A percentile compares a stretch with the other conserved stretches of the same genome.
These are phyloP conservation scores for Maudiozyma humilis DNA, from an alignment of 1,139 yeast species.

Conservation along the genomic window DNA sequence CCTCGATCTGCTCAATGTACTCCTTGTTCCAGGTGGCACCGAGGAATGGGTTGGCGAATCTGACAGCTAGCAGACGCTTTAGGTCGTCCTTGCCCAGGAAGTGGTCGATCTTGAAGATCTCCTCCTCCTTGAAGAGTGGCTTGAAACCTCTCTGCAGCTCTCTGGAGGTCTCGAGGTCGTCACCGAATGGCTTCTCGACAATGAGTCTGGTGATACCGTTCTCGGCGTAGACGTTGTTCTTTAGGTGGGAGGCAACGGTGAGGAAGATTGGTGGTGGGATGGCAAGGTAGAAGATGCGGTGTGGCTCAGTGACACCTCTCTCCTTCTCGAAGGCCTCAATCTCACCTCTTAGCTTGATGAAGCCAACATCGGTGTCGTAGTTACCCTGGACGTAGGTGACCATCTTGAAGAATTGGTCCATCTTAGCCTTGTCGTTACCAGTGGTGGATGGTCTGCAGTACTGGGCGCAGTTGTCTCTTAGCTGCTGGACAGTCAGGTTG, in stretches of 20 bases:
- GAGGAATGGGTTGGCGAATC: constrained; percentile 84
- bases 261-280: constrained; percentile 91
- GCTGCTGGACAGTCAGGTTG: constrained; percentile 55
- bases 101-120: constrained; percentile 91
- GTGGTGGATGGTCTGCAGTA: constrained; percentile 54
- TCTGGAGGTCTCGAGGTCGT: constrained; percentile 70
- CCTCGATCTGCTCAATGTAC: constrained; percentile 70
- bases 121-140: constrained; percentile 85
- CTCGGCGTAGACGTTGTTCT: constrained; percentile 56
- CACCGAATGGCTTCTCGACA: constrained; percentile 97
- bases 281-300: constrained; percentile 83
- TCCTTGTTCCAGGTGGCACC: constrained; percentile 81
- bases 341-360: constrained; percentile 43
- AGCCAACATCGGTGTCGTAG: constrained; percentile 76
- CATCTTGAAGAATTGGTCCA: constrained; percentile 56
- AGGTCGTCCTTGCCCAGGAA: constrained; percentile 97
- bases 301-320: constrained; percentile 41
- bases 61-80: constrained; percentile 75
- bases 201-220: constrained; percentile 72
- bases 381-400: constrained; percentile 67
- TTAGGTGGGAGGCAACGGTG: constrained; percentile 65
- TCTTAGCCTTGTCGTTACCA: constrained; percentile 39
- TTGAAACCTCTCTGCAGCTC: constrained; percentile 68
- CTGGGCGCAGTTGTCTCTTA: constrained; percentile 56
- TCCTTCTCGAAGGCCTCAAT: constrained; percentile 54